Conservation (phyloP, 371 early-diverging fungal genomes). For the Mucor velutinosus region DNA sequence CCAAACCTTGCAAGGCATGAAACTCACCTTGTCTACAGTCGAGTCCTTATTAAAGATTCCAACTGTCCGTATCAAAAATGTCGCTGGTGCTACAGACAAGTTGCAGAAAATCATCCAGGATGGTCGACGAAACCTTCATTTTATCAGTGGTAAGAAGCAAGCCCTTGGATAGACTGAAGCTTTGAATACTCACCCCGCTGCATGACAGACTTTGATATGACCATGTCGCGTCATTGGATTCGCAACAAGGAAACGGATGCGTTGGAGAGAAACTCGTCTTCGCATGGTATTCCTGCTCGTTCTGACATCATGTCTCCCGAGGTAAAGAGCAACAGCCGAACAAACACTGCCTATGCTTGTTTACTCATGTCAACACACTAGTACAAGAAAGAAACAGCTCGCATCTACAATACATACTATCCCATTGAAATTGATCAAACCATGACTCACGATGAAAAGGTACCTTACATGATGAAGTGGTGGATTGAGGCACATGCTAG, state of each 20-base stretch:
- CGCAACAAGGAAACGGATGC: slow-evolving; percentile 51
- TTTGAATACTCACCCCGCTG: too few species aligned
- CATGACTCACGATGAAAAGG: slow-evolving; percentile 60
- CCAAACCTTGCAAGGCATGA: background rate
- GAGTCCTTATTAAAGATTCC: slow-evolving; percentile 35
- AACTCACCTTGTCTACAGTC: slow-evolving; percentile 15
- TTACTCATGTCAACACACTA: slow-evolving; percentile 7
- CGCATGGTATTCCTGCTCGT: slow-evolving; percentile 62
- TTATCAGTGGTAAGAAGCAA: slow-evolving; percentile 55
- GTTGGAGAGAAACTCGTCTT: slow-evolving; percentile 55
- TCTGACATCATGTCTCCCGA: slow-evolving; percentile 46
- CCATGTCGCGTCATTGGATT: slow-evolving; percentile 69
- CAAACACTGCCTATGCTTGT: background rate
- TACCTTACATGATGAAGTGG: slow-evolving; percentile 74
- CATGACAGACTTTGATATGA: slow-evolving; percentile 75
- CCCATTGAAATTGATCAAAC: slow-evolving; percentile 68
- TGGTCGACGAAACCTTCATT: slow-evolving; percentile 54
- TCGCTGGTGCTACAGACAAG: slow-evolving; percentile 36
- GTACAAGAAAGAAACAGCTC: slow-evolving; percentile 50
- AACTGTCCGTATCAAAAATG: slow-evolving; percentile 41
- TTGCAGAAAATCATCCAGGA: slow-evolving; percentile 51
- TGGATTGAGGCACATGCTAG: slow-evolving; percentile 65
- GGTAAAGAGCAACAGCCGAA: slow-evolving; percentile 21
- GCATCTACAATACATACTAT: slow-evolving; percentile 66
- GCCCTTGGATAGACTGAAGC: too few species aligned